A percentile compares a stretch with the other conserved stretches of the same genome.
Conservation (phyloP, 1,139 yeast species). For the Wickerhamomyces sp. region DNA sequence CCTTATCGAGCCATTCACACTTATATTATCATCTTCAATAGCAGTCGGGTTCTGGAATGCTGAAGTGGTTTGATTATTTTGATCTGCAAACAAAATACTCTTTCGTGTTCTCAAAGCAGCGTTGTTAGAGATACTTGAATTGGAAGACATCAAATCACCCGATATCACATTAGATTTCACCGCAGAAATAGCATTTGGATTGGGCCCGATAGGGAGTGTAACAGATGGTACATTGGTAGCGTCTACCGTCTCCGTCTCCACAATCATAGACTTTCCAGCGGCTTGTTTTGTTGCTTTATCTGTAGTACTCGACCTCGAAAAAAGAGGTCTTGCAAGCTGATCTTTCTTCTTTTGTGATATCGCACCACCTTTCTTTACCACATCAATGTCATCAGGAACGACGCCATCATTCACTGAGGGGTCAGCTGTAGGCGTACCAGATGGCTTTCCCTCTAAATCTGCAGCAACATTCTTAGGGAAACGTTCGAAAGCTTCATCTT, state of each 20-base stretch:
- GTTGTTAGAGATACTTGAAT: constrained; percentile 13
- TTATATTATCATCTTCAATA: constrained; percentile 15
- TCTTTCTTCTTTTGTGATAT: constrained; percentile 19
- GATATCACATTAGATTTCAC: not conserved
- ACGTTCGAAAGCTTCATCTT: no score
- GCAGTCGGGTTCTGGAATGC: constrained; percentile 3
- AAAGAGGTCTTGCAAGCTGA: constrained; percentile 19
- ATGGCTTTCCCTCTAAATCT: no score
- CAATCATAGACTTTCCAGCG: constrained; percentile 21
- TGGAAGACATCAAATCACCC: constrained; percentile 15
- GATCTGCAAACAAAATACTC: constrained; percentile 20
- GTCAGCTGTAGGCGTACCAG: no score
- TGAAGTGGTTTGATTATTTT: constrained; percentile 5
- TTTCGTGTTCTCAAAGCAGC: constrained; percentile 22
- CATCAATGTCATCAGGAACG: no score
- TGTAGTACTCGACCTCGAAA: constrained; percentile 20
- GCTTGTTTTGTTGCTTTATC: constrained; percentile 15
- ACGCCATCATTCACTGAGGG: no score
- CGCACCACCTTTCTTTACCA: no score
- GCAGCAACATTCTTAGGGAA: no score
- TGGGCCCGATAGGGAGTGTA: constrained; percentile 20
- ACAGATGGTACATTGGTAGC: constrained; percentile 21
- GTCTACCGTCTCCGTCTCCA: constrained; percentile 25
- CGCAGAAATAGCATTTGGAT: constrained; percentile 9
- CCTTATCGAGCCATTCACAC: constrained; percentile 22